A percentile compares a stretch with the other conserved stretches of the same genome.
These are phyloP conservation scores for Yamadazyma taylorii DNA, from an alignment of 1,139 yeast species.

Conservation along the genomic window DNA sequence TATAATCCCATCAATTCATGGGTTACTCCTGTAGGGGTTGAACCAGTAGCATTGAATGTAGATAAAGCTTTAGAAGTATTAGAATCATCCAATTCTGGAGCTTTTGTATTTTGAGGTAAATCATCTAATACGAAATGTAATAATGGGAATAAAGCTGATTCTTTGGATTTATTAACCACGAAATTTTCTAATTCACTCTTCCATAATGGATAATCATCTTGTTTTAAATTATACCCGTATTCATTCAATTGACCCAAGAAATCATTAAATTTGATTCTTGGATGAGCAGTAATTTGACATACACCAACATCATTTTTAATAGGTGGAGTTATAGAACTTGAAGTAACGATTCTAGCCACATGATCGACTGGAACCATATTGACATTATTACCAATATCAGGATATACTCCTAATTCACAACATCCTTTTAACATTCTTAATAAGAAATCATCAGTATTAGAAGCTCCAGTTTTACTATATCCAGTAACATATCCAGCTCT, in stretches of 20 bases:
- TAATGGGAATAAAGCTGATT: constrained; percentile 88
- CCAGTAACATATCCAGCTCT: constrained; percentile 98
- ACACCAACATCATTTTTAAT: constrained; percentile 54
- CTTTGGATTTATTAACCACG: constrained; percentile 69
- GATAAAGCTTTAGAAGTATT: constrained; percentile 70
- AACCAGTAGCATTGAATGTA: constrained; percentile 46
- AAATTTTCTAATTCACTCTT: constrained; percentile 69
- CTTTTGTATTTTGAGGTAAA: constrained; percentile 85
- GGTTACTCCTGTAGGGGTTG: constrained; percentile 80
- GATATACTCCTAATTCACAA: constrained; percentile 80
- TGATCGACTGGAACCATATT: constrained; percentile 99
- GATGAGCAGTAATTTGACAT: constrained; percentile 97
- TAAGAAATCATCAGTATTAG: constrained; percentile 95
- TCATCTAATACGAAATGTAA: constrained; percentile 92
- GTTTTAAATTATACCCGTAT: constrained; percentile 70
- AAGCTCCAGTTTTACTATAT: constrained; percentile 75
- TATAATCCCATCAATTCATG: constrained; percentile 68
- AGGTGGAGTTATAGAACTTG: constrained; percentile 81
- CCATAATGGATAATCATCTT: constrained; percentile 77
- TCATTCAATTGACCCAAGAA: constrained; percentile 63
- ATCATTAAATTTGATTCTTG: constrained; percentile 77
- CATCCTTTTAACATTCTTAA: constrained; percentile 93
- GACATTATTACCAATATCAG: constrained; percentile 82
- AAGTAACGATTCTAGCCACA: constrained; percentile 87
- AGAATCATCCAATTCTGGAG: constrained; percentile 89